Percentiles rank a stretch among this genome's conserved stretches.
phyloP scores from a whole-genome alignment of 208 protist genomes.

The Crithidia expoeki region DNA sequence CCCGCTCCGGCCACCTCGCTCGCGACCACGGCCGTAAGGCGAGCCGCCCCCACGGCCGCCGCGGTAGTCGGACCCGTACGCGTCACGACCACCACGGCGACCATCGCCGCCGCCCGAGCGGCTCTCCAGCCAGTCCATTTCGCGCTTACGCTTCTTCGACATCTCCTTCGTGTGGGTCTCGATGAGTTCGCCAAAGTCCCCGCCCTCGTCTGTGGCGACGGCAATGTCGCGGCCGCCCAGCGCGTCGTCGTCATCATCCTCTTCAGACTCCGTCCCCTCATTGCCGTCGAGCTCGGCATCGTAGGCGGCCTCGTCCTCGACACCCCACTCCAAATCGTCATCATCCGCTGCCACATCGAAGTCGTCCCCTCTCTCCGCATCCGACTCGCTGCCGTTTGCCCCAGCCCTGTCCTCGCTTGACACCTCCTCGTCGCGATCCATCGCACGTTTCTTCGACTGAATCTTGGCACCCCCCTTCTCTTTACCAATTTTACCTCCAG shows the following conservation, averaged over 20 bases:
- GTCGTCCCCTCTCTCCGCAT: conserved; percentile 18
- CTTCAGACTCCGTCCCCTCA: conserved; percentile 27
- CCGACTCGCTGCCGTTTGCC: conserved; percentile 10
- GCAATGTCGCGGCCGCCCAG: conserved; percentile 37
- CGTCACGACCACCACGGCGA: neutral
- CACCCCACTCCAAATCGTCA: conserved; percentile 73
- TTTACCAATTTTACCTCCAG: neutral
- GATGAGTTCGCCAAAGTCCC: conserved; percentile 84
- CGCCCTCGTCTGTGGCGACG: conserved; percentile 60
- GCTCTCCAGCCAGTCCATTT: conserved; percentile 72
- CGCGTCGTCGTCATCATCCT: conserved; percentile 46
- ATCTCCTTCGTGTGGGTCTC: conserved; percentile 58
- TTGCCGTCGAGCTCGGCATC: conserved; percentile 45
- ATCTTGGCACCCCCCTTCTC: neutral
- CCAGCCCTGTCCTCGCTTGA: conserved; percentile 39
- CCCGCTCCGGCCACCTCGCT: conserved; percentile 15
- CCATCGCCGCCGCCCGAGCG: conserved; percentile 25
- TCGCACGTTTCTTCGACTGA: conserved; percentile 2
- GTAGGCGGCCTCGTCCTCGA: conserved; percentile 65
- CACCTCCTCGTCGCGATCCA: conserved; percentile 38
- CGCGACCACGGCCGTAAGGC: conserved; percentile 32
- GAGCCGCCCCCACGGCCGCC: conserved; percentile 19
- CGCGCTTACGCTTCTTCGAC: conserved; percentile 75
- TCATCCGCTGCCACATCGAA: conserved; percentile 60
- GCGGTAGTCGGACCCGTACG: conserved; percentile 7